phyloP scores from a whole-genome alignment of 345 rosid genomes.

The Linum trigynum region DNA sequence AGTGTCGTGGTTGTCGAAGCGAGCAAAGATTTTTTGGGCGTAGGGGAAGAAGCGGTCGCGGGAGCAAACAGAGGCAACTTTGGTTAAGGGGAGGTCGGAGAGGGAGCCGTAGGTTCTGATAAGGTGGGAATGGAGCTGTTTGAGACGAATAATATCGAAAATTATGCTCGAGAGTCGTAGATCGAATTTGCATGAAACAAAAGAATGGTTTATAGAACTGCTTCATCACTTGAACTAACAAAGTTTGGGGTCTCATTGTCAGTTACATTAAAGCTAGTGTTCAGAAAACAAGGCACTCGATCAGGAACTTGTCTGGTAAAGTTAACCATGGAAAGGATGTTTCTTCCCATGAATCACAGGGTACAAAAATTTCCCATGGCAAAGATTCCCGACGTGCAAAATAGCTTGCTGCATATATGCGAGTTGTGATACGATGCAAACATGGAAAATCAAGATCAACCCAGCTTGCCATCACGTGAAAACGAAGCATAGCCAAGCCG shows the following conservation, averaged over 20 bases:
- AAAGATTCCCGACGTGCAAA: not conserved
- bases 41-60: slow-evolving; percentile 17
- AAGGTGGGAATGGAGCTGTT: slow-evolving; percentile 29
- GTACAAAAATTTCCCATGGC: not conserved
- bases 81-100: slow-evolving; percentile 20
- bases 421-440: not conserved
- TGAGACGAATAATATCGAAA: slow-evolving; percentile 1
- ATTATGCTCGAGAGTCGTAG: no score
- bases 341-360: not conserved
- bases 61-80: slow-evolving; percentile 25
- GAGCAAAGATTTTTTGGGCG: slow-evolving; percentile 18
- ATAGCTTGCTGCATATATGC: not conserved
- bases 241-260: no score
- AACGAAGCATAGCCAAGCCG: not conserved
- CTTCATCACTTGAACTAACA: no score
- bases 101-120: slow-evolving; percentile 26
- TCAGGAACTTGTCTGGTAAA: no score
- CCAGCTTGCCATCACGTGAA: not conserved
- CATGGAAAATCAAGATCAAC: not conserved
- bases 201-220: no score
- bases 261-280: no score
- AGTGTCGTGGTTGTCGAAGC: slow-evolving; percentile 3
- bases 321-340: not conserved
- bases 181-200: no score
- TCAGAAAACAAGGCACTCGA: no score